These are phyloP conservation scores for Aureobasidium sp. DNA, from an alignment of 2,329 filamentous ascomycete genomes.

Conservation along the genomic window DNA sequence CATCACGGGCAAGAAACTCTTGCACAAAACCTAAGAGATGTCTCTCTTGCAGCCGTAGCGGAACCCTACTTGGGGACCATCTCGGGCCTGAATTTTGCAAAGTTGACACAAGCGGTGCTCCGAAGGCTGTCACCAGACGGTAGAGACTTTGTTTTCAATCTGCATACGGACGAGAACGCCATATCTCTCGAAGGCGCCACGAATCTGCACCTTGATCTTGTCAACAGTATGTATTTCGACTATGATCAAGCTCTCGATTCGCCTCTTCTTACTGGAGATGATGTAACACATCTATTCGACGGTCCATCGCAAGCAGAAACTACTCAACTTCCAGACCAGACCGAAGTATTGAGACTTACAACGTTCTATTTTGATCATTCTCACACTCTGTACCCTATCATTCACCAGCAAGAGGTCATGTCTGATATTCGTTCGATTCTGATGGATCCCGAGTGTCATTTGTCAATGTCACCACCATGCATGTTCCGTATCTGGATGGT, in stretches of 20 bases:
- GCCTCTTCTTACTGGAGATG: slow-evolving; percentile 5
- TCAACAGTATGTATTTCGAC: slow-evolving; percentile 23
- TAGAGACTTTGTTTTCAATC: slow-evolving; percentile 33
- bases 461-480: slow-evolving; percentile 24
- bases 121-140: slow-evolving; percentile 38
- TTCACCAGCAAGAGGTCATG: slow-evolving; percentile 32
- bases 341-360: slow-evolving; percentile 27
- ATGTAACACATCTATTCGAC: no score
- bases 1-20: slow-evolving; percentile 3
- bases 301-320: slow-evolving; percentile 17
- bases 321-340: slow-evolving; percentile 24
- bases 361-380: slow-evolving; percentile 43
- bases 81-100: slow-evolving; percentile 41
- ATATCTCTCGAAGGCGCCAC: neutral
- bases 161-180: neutral
- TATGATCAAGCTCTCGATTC: slow-evolving; percentile 19
- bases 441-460: neutral
- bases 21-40: slow-evolving; percentile 23
- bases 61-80: slow-evolving; percentile 40
- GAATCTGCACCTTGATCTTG: neutral
- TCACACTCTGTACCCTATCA: slow-evolving; percentile 42
- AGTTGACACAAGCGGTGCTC: slow-evolving; percentile 30
- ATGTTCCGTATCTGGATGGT: slow-evolving; percentile 45
- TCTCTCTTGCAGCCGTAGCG: slow-evolving; percentile 39
- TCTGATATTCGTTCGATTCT: slow-evolving; percentile 26